phyloP scores from a whole-genome alignment of 1,139 yeast species.

The Hemisphaericaspora xylanilytica region DNA sequence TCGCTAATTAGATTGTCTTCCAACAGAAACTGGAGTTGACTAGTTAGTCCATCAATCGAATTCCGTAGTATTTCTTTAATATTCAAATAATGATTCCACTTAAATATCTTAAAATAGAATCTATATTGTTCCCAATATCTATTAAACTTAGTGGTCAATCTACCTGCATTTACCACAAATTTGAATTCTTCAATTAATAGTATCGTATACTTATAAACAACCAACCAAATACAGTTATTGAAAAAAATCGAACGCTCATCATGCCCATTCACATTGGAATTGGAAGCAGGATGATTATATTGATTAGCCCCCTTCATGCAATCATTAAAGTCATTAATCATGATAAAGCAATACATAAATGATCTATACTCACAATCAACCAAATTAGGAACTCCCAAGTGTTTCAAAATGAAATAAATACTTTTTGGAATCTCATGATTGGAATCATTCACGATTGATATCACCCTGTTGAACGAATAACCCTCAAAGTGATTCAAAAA shows the following conservation, averaged over 20 bases:
- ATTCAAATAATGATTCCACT: conserved; percentile 18
- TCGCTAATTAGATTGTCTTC: conserved; percentile 1
- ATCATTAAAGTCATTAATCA: conserved; percentile 25
- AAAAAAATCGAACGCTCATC: conserved; percentile 11
- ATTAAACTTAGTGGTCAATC: conserved; percentile 11
- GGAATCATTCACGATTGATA: conserved; percentile 10
- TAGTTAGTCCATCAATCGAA: conserved; percentile 15
- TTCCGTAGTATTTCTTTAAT: conserved; percentile 13
- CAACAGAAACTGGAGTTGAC: conserved; percentile 13
- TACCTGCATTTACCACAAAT: conserved; percentile 1
- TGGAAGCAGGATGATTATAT: conserved; percentile 26
- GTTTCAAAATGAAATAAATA: conserved; percentile 12
- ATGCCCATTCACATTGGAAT: conserved; percentile 18
- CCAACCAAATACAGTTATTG: conserved; percentile 22
- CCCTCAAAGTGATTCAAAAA: conserved; percentile 12
- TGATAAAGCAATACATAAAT: conserved; percentile 25
- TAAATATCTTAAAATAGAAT: conserved; percentile 20
- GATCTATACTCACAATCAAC: conserved; percentile 12
- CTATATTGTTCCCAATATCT: conserved; percentile 18
- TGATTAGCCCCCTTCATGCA: conserved; percentile 9
- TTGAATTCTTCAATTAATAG: conserved; percentile 17
- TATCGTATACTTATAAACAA: conserved; percentile 20
- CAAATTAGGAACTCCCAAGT: conserved; percentile 15
- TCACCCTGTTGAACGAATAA: conserved; percentile 12
- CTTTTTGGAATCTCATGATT: conserved; percentile 9